These are phyloP conservation scores for Hypomyces perniciosus DNA, from an alignment of 2,329 filamentous ascomycete species.

Conservation along the genomic window DNA sequence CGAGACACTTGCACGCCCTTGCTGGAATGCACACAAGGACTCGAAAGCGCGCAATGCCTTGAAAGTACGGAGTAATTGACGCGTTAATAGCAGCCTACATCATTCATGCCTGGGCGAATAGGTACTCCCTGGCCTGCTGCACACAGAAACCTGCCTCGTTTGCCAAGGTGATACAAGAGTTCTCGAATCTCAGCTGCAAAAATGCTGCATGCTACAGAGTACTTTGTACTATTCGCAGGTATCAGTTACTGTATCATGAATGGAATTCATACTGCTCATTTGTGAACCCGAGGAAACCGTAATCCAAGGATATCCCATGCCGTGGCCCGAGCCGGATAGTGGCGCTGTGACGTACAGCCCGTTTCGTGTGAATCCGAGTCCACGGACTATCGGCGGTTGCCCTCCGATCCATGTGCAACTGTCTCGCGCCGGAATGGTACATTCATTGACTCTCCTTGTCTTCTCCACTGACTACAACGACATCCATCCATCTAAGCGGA, in stretches of 20 bases:
- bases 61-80: no score
- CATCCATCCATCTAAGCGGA: no score
- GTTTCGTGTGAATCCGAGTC: background rate
- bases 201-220: no score
- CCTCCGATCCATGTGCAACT: background rate
- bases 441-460: background rate
- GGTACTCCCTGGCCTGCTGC: background rate
- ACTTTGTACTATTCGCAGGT: background rate
- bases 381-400: background rate
- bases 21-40: no score
- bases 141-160: no score
- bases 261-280: background rate
- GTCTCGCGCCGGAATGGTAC: background rate
- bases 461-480: no score
- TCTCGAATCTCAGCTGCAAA: no score
- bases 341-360: background rate
- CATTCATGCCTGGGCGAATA: background rate
- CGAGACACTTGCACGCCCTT: no score
- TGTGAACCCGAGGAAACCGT: no score
- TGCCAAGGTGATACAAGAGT: no score
- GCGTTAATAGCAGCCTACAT: no score
- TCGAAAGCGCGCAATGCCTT: no score
- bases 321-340: background rate
- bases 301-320: background rate
- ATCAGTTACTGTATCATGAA: background rate